Base-by-base conservation (phyloP, 495 filamentous ascomycete genomes). In the Penicillium simplicissimum region DNA sequence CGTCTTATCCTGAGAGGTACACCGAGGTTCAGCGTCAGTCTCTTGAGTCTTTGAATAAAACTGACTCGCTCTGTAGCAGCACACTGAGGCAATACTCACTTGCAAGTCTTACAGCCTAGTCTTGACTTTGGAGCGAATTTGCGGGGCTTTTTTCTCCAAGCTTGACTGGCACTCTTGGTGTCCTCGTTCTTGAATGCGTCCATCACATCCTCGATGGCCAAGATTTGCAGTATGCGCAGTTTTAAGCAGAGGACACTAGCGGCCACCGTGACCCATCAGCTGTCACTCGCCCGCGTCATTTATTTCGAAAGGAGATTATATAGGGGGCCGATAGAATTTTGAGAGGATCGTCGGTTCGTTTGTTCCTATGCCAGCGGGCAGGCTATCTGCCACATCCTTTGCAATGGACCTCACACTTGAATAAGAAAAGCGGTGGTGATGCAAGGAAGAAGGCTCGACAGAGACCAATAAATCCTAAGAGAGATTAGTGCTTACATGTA, bases 91-190 rank as follows among this genome's bases (percentile, higher is more conserved):
- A 63, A 62, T 55, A 72, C 72, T 67, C 60, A 73, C 72, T 74
- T 74, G 72, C 72, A 74, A 40, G 72, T 74, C 66, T 72, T 73
- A 59, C 70, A 74, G 42, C 70, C 72, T 25, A 68, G 62, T 65
- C 59, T 73, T 55, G 70, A 74, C 62, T 74, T 74, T 48, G 72
- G 67, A 59, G 72, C 62, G 37, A 73, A 74, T 38, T 66, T 71
- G 53, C 70, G 71, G 64, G 70, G 68, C 45, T 63, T 68, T 55
- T 55, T 69, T 62, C 72, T 74, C 70, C 70, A 74, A 52, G 55
- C 55, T 61, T 42, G n/a, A 42, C 19, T 42, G 40, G 6, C n/a
- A 15, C 6, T 19, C 7, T 42, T 42, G n/a, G 7, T 9, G 40
- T 19, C 19, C n/a, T 42, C n/a, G 7, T 19, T 19, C 40, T 42